Conservation (phyloP, 2,329 filamentous ascomycete genomes). For the Paraphoma chrysanthemicola region DNA sequence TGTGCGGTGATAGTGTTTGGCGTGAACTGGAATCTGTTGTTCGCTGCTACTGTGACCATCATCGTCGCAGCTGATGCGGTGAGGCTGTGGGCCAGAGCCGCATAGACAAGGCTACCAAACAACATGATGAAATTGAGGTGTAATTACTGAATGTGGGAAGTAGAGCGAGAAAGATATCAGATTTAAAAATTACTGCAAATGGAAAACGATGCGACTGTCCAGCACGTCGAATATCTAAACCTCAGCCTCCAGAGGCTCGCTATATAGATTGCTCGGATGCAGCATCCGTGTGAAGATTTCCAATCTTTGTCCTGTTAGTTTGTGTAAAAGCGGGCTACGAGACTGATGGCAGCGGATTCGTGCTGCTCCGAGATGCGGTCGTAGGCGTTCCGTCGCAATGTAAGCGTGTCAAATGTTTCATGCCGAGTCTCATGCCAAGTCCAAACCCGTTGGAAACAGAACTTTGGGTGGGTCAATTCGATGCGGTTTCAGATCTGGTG, state of each 20-base stretch:
- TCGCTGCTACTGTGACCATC: slow-evolving; percentile 38
- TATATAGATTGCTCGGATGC: background rate
- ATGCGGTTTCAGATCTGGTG: background rate
- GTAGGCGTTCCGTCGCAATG: background rate
- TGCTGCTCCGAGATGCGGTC: slow-evolving; percentile 1
- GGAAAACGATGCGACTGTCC: slow-evolving; percentile 1
- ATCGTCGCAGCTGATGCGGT: slow-evolving; percentile 35
- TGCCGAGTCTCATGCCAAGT: slow-evolving; percentile 18
- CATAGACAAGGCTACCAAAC: slow-evolving; percentile 26
- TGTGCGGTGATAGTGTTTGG: slow-evolving; percentile 34
- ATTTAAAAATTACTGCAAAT: background rate
- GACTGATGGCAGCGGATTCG: slow-evolving; percentile 3
- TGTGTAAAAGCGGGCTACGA: slow-evolving; percentile 2
- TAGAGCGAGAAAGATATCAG: background rate
- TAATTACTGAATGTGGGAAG: background rate
- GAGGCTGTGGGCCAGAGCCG: slow-evolving; percentile 32
- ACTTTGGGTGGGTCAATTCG: background rate
- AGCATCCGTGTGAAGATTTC: background rate
- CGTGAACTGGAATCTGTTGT: slow-evolving; percentile 39
- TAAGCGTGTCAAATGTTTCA: slow-evolving; percentile 11
- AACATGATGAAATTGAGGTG: slow-evolving; percentile 24
- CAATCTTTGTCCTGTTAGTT: background rate
- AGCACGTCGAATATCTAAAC: slow-evolving; percentile 5
- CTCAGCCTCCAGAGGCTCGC: slow-evolving; percentile 1
- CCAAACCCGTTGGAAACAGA: slow-evolving; percentile 6